Conservation (phyloP, 768 basidiomycete species). For the Rhodotorula sphaerocarpa region DNA sequence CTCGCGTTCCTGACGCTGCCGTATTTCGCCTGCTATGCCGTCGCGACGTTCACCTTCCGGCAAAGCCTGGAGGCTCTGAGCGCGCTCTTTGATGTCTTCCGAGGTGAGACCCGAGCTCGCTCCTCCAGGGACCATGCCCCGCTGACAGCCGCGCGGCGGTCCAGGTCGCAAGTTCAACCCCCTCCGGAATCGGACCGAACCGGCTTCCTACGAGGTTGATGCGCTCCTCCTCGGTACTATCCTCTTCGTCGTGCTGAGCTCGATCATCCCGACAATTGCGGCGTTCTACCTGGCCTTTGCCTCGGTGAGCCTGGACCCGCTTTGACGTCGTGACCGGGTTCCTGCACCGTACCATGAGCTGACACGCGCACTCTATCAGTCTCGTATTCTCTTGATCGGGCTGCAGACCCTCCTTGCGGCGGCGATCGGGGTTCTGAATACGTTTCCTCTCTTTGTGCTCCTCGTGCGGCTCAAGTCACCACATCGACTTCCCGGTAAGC, state of each 20-base stretch:
- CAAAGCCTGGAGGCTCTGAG: slow-evolving; percentile 54
- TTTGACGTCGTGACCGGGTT: no score
- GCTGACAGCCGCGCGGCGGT: not conserved
- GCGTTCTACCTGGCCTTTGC: slow-evolving; percentile 81
- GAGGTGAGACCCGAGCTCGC: slow-evolving; percentile 52
- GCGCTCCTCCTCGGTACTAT: slow-evolving; percentile 91
- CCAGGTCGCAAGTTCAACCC: slow-evolving; percentile 82
- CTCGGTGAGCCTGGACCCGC: slow-evolving; percentile 47
- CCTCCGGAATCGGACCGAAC: slow-evolving; percentile 75
- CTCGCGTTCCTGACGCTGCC: slow-evolving; percentile 63
- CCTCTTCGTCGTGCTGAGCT: slow-evolving; percentile 69
- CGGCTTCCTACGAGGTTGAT: slow-evolving; percentile 84
- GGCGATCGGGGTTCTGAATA: slow-evolving; percentile 70
- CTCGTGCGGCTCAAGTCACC: slow-evolving; percentile 79
- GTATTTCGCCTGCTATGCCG: slow-evolving; percentile 59
- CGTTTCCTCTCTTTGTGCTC: slow-evolving; percentile 83
- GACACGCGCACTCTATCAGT: slow-evolving; percentile 42
- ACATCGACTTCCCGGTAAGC: slow-evolving; percentile 64
- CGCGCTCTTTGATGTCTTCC: slow-evolving; percentile 79
- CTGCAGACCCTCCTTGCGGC: slow-evolving; percentile 60
- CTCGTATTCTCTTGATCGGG: slow-evolving; percentile 53
- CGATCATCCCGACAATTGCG: slow-evolving; percentile 74
- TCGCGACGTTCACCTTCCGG: slow-evolving; percentile 57
- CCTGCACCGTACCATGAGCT: no score
- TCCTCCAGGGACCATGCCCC: not conserved